Conservation (phyloP, 495 filamentous ascomycete genomes). For the Pyronema domesticum region DNA sequence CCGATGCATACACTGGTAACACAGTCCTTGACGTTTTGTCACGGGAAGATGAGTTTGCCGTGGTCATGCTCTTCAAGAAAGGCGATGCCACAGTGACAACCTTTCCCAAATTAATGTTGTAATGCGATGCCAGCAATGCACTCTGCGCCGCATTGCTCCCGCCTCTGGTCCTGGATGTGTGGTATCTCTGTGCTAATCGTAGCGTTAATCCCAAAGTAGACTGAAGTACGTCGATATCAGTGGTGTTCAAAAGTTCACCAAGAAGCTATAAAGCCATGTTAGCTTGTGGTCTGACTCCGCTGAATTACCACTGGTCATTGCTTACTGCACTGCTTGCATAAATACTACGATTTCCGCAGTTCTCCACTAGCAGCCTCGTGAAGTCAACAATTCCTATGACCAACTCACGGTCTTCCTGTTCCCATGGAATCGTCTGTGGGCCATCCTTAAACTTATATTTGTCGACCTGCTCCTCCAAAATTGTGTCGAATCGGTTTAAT, state of each 20-base stretch:
- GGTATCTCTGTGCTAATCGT: slow-evolving; percentile 77
- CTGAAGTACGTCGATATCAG: slow-evolving; percentile 56
- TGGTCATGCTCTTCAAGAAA: slow-evolving; percentile 49
- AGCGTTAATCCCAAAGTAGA: slow-evolving; percentile 57
- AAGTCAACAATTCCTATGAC: slow-evolving; percentile 66
- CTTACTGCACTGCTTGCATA: slow-evolving; percentile 62
- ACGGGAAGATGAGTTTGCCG: slow-evolving; percentile 28
- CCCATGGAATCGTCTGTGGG: slow-evolving; percentile 47
- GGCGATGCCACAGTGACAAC: slow-evolving; percentile 67
- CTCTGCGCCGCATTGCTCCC: slow-evolving; percentile 36
- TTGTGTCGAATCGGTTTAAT: slow-evolving; percentile 80
- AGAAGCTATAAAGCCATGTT: slow-evolving; percentile 36
- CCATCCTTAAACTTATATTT: slow-evolving; percentile 67
- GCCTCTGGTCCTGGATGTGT: slow-evolving; percentile 56
- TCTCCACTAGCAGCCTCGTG: slow-evolving; percentile 69
- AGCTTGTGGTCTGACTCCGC: not conserved
- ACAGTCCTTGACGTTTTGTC: slow-evolving; percentile 25
- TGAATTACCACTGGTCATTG: not conserved
- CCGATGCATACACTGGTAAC: slow-evolving; percentile 48
- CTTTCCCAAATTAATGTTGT: slow-evolving; percentile 83
- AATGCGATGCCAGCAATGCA: slow-evolving; percentile 64
- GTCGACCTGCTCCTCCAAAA: slow-evolving; percentile 62
- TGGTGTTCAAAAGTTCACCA: slow-evolving; percentile 72
- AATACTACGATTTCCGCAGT: slow-evolving; percentile 91
- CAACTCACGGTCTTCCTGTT: slow-evolving; percentile 33